Evolutionary conservation across 768 basidiomycete species (phyloP).

Genomic region (Trametes gibbosa): DNA sequence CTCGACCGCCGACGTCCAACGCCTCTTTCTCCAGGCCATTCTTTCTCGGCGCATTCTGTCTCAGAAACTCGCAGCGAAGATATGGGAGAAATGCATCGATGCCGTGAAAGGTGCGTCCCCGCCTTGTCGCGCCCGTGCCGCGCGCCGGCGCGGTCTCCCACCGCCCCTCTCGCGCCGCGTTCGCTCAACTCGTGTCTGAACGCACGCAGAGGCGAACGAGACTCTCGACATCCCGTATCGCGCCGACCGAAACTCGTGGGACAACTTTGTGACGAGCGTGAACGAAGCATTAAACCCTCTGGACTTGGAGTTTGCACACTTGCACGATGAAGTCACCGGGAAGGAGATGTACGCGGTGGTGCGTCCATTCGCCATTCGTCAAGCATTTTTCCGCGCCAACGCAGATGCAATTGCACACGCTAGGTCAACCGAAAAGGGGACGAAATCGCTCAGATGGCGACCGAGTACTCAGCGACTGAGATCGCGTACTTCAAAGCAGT

Average conservation of each 20-base stretch:
- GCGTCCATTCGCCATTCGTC: conserved; percentile 26
- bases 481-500: conserved; percentile 84
- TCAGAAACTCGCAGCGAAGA: conserved; percentile 55
- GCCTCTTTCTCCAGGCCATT: conserved; percentile 77
- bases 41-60: conserved; percentile 70
- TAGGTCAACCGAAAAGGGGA: conserved; percentile 83
- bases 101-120: conserved; percentile 58
- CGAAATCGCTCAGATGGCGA: conserved; percentile 80
- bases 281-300: conserved; percentile 65
- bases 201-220: conserved; percentile 50
- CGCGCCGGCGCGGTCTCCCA: not conserved
- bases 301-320: conserved; percentile 67
- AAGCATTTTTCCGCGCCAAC: too few relatives aligned
- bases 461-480: conserved; percentile 75
- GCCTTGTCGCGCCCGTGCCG: not conserved
- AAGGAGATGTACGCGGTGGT: conserved; percentile 69
- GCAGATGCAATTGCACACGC: not conserved
- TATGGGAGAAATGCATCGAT: conserved; percentile 68
- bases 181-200: not conserved
- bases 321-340: conserved; percentile 64
- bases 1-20: conserved; percentile 61
- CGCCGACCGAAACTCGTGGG: conserved; percentile 50
- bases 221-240: conserved; percentile 44
- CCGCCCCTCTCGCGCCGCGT: not conserved
- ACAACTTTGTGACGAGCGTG: conserved; percentile 54